Base-by-base conservation (phyloP, 192 early-diverging fungal genomes). In the Podila clonocystis region DNA sequence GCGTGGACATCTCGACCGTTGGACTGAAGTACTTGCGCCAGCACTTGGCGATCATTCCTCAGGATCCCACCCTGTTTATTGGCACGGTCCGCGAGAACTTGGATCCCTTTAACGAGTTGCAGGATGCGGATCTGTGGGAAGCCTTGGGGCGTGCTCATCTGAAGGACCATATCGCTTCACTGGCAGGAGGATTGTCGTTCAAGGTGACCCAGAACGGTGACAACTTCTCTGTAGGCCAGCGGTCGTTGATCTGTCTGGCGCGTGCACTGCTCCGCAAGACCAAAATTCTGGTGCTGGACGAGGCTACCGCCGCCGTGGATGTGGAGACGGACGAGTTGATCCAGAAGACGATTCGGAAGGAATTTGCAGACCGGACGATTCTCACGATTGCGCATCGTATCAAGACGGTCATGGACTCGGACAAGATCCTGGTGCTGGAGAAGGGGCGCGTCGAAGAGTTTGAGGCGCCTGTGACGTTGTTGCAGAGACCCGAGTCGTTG, bases 311-410 rank as follows among this genome's bases (percentile, higher is more conserved):
- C 63, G 78, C 60, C 22, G 74, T 91, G 26, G 90, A 88, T 38
- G 49, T 85, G 11, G 80, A 83, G 29, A 86, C 82, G 3, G 87
- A 87, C 38, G 78, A 71, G 22, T 36, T 72, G 26, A 73, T 92
- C 28, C 88, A 89, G 45, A 82, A 85, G 28, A 94, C 96, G 0
- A 96, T 98, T 61, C 85, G 92, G 33, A 86, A 88, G 13, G 86
- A 90, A 67, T 95, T 96, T 82, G 86, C 84, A 24, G 84, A 92
- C 57, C 85, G 89, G 20, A 98, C 97, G 2, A 82, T 98, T 41
- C 72, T 99, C 41, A 93, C 91, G 65, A 95, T 99, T 79, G 97
- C 97, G 8, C 97, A 99, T 77, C 91, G 96, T n/a, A 68, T 96
- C 60, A 88, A 91, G 72, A 96, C 96, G 0, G 90, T 97, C 13